Conservation (phyloP, 75 land plant species). For the Selaginella moellendorffii region DNA sequence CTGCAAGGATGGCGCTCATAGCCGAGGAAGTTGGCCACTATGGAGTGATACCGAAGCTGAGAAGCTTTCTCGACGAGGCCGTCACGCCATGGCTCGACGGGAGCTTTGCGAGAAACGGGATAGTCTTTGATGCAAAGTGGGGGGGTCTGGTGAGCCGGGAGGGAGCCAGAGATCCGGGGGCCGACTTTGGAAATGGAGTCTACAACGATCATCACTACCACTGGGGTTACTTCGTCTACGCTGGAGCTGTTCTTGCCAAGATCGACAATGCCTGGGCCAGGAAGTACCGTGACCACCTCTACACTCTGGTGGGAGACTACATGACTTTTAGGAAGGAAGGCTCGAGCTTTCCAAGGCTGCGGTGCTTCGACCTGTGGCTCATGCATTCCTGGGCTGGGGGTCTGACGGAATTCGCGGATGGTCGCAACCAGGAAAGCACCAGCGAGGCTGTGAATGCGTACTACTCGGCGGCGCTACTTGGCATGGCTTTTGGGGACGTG, state of each 20-base stretch:
- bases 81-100: slow-evolving; percentile 92
- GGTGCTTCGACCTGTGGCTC: slow-evolving; percentile 72
- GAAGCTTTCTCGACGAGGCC: slow-evolving; percentile 33
- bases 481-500: slow-evolving; percentile 51
- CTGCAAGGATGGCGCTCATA: slow-evolving; percentile 68
- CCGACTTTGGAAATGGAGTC: slow-evolving; percentile 89
- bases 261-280: slow-evolving; percentile 62
- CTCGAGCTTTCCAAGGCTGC: slow-evolving; percentile 36
- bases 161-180: slow-evolving; percentile 42
- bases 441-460: slow-evolving; percentile 88
- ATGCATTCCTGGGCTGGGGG: slow-evolving; percentile 98
- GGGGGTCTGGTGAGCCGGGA: slow-evolving; percentile 62
- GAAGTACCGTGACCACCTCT: slow-evolving; percentile 50
- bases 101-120: slow-evolving; percentile 42
- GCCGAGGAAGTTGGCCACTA: slow-evolving; percentile 52
- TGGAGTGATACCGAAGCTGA: slow-evolving; percentile 28
- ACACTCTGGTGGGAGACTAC: slow-evolving; percentile 63
- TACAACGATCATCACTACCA: slow-evolving; percentile 84
- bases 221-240: slow-evolving; percentile 76
- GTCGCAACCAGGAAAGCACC: slow-evolving; percentile 96
- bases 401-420: slow-evolving; percentile 75
- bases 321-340: slow-evolving; percentile 21
- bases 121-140: slow-evolving; percentile 66
- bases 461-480: slow-evolving; percentile 73
- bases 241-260: slow-evolving; percentile 70